Evolutionary conservation across 768 basidiomycete genomes (phyloP), one percentile per base, ranked within the genome.

Genomic region (Mycena galopus): DNA sequence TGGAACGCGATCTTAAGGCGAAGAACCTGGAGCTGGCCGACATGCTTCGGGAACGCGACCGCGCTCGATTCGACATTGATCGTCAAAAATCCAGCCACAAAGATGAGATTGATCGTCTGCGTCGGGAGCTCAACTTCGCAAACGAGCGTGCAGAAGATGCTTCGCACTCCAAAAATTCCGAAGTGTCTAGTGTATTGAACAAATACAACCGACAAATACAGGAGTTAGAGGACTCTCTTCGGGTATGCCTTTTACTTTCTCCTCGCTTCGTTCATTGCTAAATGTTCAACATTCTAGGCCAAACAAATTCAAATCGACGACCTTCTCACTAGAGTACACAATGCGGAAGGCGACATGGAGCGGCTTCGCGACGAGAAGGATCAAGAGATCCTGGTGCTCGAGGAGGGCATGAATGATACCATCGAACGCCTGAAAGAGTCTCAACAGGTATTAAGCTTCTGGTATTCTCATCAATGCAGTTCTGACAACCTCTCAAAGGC

Each of bases 241-340:
- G 95, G 76, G 97, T 97, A 83, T 67, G 92, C 80, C 23, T 17
- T 37, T 21, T 56, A 10, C 16, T 32, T 29, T 12, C 32, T 33
- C 12, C 25, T 53, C 65, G 9, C 67, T 30, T 67, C 23, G 44
- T 44, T 11, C 71, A 42, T 17, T 39, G 35, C 30, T 70, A 67
- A 75, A 67, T 37, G 68, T 37, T 53, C 71, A 42, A 11, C 37
- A 16, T 25, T 69, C 17, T 76, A 98, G 97, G 82, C 94, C 33
- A 99, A 99, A 81, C 97, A 99, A 90, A 86, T 94, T 73, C 96
- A 97, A 81, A 97, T 99, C 72, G 98, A 99, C 78, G 96, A 98
- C 67, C 86, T 99, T 21, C 87, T 98, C 30, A 80, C 81, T 73
- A 97, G 95, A 82, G 83, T 99, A 75, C 90, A 98, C 78, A 87